phyloP scores from a whole-genome alignment of 1,139 yeast genomes.

The Taphrina communis region DNA sequence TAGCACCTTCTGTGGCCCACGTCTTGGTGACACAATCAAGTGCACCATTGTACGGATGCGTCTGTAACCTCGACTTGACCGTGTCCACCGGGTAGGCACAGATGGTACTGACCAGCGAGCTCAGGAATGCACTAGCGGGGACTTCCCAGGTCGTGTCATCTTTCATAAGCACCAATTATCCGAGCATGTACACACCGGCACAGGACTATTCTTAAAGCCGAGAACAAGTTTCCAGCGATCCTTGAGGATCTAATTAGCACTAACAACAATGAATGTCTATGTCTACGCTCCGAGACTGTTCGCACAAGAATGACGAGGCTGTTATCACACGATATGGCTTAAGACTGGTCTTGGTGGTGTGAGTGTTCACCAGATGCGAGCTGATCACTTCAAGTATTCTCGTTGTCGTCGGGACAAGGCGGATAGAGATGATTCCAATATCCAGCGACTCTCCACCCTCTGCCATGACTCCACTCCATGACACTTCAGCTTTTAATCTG shows the following conservation, averaged over 20 bases:
- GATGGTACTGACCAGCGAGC: slow-evolving; percentile 70
- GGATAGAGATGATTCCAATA: not conserved
- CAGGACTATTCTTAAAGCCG: not conserved
- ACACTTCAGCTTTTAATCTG: not conserved
- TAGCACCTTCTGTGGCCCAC: slow-evolving; percentile 64
- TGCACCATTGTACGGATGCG: slow-evolving; percentile 67
- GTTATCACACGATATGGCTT: too few species aligned
- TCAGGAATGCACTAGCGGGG: slow-evolving; percentile 49
- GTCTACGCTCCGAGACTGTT: too few species aligned
- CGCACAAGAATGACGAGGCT: too few species aligned
- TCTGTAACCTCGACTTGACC: slow-evolving; percentile 82
- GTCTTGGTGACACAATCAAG: slow-evolving; percentile 67
- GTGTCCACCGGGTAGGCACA: slow-evolving; percentile 88
- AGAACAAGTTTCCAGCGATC: too few species aligned
- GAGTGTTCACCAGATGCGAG: too few species aligned
- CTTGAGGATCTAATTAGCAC: too few species aligned
- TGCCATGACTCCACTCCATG: not conserved
- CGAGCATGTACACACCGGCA: slow-evolving; percentile 13
- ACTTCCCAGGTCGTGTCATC: slow-evolving; percentile 41
- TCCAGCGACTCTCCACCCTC: slow-evolving; percentile 8
- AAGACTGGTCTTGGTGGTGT: too few species aligned
- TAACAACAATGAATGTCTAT: too few species aligned
- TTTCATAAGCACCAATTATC: slow-evolving; percentile 6
- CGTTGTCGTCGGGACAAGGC: not conserved
- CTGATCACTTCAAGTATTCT: too few species aligned